Percentiles rank a stretch among this genome's conserved stretches.
Evolutionary conservation across 805 yeast genomes (phyloP).

Genomic region (Dipodascopsis uninucleata): DNA sequence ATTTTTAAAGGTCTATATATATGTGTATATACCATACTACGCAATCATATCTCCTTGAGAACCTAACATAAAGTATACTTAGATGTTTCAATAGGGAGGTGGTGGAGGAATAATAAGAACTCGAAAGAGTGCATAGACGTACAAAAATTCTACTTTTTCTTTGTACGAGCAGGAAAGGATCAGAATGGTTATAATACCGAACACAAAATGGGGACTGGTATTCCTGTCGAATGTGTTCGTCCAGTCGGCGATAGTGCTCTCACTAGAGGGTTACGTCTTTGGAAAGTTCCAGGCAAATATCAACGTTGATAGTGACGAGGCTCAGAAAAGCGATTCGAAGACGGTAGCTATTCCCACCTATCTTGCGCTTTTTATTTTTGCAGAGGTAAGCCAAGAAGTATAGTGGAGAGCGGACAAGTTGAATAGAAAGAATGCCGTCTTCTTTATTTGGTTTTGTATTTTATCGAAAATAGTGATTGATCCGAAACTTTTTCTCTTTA

Average conservation of each 20-base stretch:
- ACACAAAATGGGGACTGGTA: constrained; percentile 12
- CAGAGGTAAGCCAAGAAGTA: constrained; percentile 32
- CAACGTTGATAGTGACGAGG: constrained; percentile 6
- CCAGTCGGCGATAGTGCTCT: constrained; percentile 30
- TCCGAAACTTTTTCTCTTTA: constrained; percentile 9
- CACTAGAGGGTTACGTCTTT: constrained; percentile 35
- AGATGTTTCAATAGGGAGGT: too few relatives aligned
- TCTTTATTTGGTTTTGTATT: not conserved
- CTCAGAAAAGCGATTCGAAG: constrained; percentile 25
- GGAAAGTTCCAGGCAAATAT: constrained; percentile 33
- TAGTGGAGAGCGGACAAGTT: not conserved
- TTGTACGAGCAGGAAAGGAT: too few relatives aligned
- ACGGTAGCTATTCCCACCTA: constrained; percentile 39
- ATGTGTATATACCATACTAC: too few relatives aligned
- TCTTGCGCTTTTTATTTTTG: constrained; percentile 48
- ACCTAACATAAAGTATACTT: too few relatives aligned
- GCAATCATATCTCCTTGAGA: too few relatives aligned
- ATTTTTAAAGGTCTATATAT: too few relatives aligned
- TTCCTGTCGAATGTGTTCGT: constrained; percentile 16
- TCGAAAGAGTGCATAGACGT: too few relatives aligned
- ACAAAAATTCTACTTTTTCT: too few relatives aligned
- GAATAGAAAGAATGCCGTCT: not conserved
- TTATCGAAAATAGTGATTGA: not conserved
- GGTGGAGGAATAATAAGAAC: too few relatives aligned
- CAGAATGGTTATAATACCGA: too few relatives aligned